phyloP scores from a whole-genome alignment of 495 filamentous ascomycete species.

The Entonaema liquescens region DNA sequence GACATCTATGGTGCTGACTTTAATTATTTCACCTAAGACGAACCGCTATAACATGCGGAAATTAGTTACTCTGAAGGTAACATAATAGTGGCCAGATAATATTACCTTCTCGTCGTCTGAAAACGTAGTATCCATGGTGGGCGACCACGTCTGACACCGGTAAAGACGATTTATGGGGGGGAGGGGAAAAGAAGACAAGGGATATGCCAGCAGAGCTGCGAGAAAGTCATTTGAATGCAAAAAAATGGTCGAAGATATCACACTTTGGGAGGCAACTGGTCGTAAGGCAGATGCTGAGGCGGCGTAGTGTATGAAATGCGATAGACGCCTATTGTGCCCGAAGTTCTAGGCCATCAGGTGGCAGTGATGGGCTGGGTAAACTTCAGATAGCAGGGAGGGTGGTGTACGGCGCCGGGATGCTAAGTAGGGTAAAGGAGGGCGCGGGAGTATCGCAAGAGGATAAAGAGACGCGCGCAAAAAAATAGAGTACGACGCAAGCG shows the following conservation, averaged over 20 bases:
- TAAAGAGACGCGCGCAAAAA: constrained; percentile 48
- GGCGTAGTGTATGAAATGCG: constrained; percentile 37
- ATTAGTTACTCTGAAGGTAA: constrained; percentile 38
- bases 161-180: constrained; percentile 39
- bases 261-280: constrained; percentile 24
- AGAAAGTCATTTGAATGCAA: constrained; percentile 53
- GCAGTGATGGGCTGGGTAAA: constrained; percentile 38
- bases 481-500: constrained; percentile 39
- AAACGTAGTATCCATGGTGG: constrained; percentile 58
- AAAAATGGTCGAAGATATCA: constrained; percentile 40
- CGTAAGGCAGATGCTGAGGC: constrained; percentile 37
- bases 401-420: constrained; percentile 35
- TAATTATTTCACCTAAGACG: constrained; percentile 64
- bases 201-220: constrained; percentile 46
- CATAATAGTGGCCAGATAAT: constrained; percentile 7
- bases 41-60: constrained; percentile 54
- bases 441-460: constrained; percentile 40
- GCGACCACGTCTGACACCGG: constrained; percentile 41
- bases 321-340: constrained; percentile 41
- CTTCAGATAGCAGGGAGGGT: constrained; percentile 42
- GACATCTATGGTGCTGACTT: constrained; percentile 59
- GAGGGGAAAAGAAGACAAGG: constrained; percentile 44
- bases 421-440: constrained; percentile 37
- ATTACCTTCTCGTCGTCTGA: constrained; percentile 60
- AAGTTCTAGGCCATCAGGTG: constrained; percentile 44